Base-by-base conservation (phyloP, 2,329 filamentous ascomycete species). In the Aspergillus quadrilineatus region DNA sequence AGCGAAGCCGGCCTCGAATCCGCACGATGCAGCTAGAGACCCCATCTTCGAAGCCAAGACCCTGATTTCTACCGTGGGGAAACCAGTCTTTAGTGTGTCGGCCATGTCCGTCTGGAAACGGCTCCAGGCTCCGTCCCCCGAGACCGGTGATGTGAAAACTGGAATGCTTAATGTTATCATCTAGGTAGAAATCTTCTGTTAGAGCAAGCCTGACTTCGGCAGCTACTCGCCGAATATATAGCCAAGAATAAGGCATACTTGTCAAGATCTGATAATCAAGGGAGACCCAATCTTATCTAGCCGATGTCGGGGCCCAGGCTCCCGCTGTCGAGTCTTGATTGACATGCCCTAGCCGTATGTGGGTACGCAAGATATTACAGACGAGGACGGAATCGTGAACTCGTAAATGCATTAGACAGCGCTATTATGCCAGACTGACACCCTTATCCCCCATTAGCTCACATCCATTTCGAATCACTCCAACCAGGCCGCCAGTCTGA, bases 401-500 rank as follows among this genome's bases (percentile, higher is more conserved):
- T 37, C 34, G 12, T 37, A 37, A 34, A 37, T 37, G 34, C 14
- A 37, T 14, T 37, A 7, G 14, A 37, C 34, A 10, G 34, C 34
- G 32, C 7, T 34, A 34, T 37, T 37, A 37, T 37, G 47, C 47
- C 34, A 30, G 17, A 9, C 17, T 50, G 28, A n/a, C 37, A 22
- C 37, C 71, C 60, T 69, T 75, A 51, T 72, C 71, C 10, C 73
- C 79, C 77, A 85, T 82, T 58, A 97, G 76, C 72, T 96, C 93
- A 30, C 90, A 92, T 0, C 94, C 94, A 55, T 85, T 89, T 59
- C 94, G 82, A 42, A 99, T 85, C 4, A 96, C 90, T 1, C 93
- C 94, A 9, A 97, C 90, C 45, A 97, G 81, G 0, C 92, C 94
- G 6, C 94, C 93, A 0, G 94, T 97, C 79, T 99, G 94, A 57